Base-by-base conservation (phyloP, 2,329 filamentous ascomycete species). In the Cercospora sp. region DNA sequence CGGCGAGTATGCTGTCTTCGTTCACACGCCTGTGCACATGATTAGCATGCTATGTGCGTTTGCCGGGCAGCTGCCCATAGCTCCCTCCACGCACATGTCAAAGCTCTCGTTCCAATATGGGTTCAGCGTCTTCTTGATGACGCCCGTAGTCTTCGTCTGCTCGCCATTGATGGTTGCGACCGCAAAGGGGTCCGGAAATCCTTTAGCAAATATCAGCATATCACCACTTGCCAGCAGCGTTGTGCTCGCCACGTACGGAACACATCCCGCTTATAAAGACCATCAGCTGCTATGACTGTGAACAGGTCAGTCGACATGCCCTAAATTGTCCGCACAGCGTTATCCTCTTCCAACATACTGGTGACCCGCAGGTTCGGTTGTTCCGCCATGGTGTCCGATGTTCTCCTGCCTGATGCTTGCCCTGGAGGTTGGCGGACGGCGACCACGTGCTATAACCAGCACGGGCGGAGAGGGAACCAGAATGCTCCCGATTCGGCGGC, bases 91-190 rank as follows among this genome's bases (percentile, higher is more conserved):
- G 77, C 89, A 98, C 95, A 99, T 91, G 81, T 99, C 95, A 84
- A 99, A 99, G 79, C 89, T 93, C 84, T 99, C 95, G 81, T 99
- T 99, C 95, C 95, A 99, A 81, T 99, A 99, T n/a, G 95, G 95
- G 81, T 97, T 98, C 81, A 99, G 84, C 10, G 95, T 98, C 82
- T 95, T 91, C 83, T 97, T 98, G 81, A 95, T 97, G 74, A 98
- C 95, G 43, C 90, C 90, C 10, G 95, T 99, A n/a, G 95, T 98
- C 82, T 94, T 93, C 67, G 95, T 99, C 84, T 99, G 95, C 82
- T 99, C 95, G 80, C 95, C 95, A 82, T 94, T 94, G 82, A 98
- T 89, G 67, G 95, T 99, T 75, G 94, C 94, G 73, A 99, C 95
- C 57, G 95, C 94, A 80, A 99, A 99, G 26, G 95, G 95, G 81